Conservation (phyloP, 2,329 filamentous ascomycete genomes). For the Acarospora socialis region DNA sequence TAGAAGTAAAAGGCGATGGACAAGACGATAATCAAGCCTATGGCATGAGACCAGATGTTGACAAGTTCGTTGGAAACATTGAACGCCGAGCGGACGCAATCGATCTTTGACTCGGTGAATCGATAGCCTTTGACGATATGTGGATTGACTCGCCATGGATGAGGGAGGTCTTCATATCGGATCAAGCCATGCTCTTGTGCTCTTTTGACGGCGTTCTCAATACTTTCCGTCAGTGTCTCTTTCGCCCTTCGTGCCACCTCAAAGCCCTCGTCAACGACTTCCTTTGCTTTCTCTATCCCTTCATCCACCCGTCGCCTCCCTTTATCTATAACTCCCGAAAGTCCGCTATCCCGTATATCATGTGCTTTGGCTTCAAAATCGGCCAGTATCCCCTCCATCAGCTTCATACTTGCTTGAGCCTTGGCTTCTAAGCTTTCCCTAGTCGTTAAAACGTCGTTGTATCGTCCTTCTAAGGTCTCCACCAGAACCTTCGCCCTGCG, state of each 20-base stretch:
- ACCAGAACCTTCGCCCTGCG: constrained; percentile 78
- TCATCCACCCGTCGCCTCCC: constrained; percentile 70
- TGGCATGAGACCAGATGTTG: constrained; percentile 94
- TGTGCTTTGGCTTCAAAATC: constrained; percentile 76
- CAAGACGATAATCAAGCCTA: constrained; percentile 79
- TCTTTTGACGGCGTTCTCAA: constrained; percentile 60
- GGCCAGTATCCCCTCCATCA: constrained; percentile 71
- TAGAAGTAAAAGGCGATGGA: constrained; percentile 93
- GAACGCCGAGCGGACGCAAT: constrained; percentile 74
- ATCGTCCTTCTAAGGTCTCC: constrained; percentile 76
- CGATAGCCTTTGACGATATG: constrained; percentile 87
- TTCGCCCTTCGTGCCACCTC: constrained; percentile 72
- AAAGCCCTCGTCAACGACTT: constrained; percentile 66
- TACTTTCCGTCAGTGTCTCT: constrained; percentile 67
- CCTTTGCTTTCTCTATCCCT: constrained; percentile 57
- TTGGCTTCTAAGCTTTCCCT: constrained; percentile 87
- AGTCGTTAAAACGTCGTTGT: constrained; percentile 70
- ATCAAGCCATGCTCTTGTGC: constrained; percentile 73
- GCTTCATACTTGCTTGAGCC: constrained; percentile 68
- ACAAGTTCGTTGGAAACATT: constrained; percentile 80
- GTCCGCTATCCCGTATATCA: constrained; percentile 61
- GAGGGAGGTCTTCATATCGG: constrained; percentile 75
- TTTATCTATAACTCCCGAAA: constrained; percentile 65
- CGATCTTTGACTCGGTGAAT: constrained; percentile 80
- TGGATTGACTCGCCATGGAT: constrained; percentile 88